Evolutionary conservation across 352 stramenopile species (phyloP).

Genomic region (Peronosclerospora sorghi): DNA sequence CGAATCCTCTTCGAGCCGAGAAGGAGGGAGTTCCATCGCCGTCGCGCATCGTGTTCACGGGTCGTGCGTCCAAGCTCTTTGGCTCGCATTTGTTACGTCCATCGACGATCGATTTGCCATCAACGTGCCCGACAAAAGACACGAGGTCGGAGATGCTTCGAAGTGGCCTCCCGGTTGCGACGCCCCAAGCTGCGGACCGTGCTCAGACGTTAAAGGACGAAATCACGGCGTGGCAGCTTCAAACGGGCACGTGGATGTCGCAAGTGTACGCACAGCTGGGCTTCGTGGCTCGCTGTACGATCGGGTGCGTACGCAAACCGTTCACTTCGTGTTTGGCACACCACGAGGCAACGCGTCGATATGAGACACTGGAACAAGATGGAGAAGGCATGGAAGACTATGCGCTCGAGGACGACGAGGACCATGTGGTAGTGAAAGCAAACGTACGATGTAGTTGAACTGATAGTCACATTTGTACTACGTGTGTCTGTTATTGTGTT

Average conservation of each 20-base stretch:
- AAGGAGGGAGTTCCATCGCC: slow-evolving; percentile 13
- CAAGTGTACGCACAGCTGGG: slow-evolving; percentile 24
- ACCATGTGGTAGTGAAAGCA: slow-evolving; percentile 6
- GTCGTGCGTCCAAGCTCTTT: slow-evolving; percentile 65
- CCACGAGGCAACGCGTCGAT: slow-evolving; percentile 18
- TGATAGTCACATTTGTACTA: no score
- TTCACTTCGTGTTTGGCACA: slow-evolving; percentile 27
- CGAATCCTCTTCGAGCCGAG: slow-evolving; percentile 21
- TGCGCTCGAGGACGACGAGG: slow-evolving; percentile 21
- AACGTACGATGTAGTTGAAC: no score
- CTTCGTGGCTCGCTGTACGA: slow-evolving; percentile 12
- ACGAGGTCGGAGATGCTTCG: slow-evolving; percentile 3
- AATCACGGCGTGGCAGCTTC: slow-evolving; percentile 31
- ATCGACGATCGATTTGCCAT: slow-evolving; percentile 43
- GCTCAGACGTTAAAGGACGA: slow-evolving; percentile 33
- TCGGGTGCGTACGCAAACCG: slow-evolving; percentile 21
- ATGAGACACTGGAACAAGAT: slow-evolving; percentile 25
- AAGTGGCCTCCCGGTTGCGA: slow-evolving; percentile 12
- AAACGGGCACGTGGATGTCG: slow-evolving; percentile 18
- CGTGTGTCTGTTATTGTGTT: no score
- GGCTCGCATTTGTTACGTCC: slow-evolving; percentile 47
- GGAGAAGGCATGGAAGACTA: slow-evolving; percentile 32
- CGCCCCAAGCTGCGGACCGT: slow-evolving; percentile 18
- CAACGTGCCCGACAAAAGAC: slow-evolving; percentile 11
- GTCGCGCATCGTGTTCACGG: slow-evolving; percentile 54